Base-by-base conservation (phyloP, 495 filamentous ascomycete species). In the Geoglossum glabrum region DNA sequence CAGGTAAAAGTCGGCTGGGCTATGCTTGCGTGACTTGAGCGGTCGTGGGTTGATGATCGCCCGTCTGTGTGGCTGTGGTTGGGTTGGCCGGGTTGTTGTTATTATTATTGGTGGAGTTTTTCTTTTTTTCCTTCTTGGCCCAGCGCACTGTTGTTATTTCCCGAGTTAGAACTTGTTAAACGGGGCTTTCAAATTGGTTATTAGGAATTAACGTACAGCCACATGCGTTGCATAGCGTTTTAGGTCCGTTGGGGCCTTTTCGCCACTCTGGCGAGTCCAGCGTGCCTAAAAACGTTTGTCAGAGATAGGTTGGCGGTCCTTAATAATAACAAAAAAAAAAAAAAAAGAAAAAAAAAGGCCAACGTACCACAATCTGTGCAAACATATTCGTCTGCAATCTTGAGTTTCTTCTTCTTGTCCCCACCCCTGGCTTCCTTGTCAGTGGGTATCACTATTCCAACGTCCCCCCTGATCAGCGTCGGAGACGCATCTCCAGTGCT, bases 201-300 rank as follows among this genome's bases (percentile, higher is more conserved):
- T n/a, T n/a, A 49, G 13, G 31, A 52, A n/a, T n/a, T 58, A 46
- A 77, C 79, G 71, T 71, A 71, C 89, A 77, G 59, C 92, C 92
- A 70, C 92, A 98, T 25, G 92, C 92, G 73, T 98, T 98, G 70
- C 92, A 98, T 47, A 98, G 72, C 1, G 90, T 96, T 71, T 98
- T 97, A 3, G 92, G 92, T 7, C 92, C 92, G 56, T 78, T 83
- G 0, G 92, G 92, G 0, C 92, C 92, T 66, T 95, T 97, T 58
- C 92, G 77, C 92, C 92, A 98, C 72, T 98, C 92, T 0, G 92
- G 92, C 17, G 86, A 93, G 63, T 96, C 92, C 1, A 89, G 73
- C 1, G 87, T 93, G 8, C 77, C 77, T 80, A 57, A 40, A 19
- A n/a, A 19, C 56, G 51, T 62, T 23, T 31, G 49, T 38, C 47